A percentile compares a stretch with the other conserved stretches of the same genome.
Conservation (phyloP, 257 asterid species). For the Striga asiatica region DNA sequence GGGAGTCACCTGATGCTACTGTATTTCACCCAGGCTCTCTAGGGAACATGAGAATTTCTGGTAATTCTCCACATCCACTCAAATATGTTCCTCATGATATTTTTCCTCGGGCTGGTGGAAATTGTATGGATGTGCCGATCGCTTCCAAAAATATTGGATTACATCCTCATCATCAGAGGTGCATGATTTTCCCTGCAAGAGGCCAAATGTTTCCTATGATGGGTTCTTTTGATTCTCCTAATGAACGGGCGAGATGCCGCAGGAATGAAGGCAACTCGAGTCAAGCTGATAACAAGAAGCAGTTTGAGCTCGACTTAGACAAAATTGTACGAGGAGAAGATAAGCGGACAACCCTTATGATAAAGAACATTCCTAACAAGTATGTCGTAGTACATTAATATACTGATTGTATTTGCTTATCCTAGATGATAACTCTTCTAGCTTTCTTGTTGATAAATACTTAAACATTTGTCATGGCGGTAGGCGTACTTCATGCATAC, state of each 20-base stretch:
- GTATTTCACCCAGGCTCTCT: constrained; percentile 87
- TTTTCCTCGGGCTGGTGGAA: constrained; percentile 61
- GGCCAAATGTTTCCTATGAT: constrained; percentile 87
- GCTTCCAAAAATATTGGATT: constrained; percentile 61
- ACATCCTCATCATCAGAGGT: constrained; percentile 73
- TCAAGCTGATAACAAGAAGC: constrained; percentile 84
- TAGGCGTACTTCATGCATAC: background rate
- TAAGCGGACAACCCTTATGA: constrained; percentile 96
- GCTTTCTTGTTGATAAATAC: background rate
- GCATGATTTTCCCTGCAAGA: constrained; percentile 81
- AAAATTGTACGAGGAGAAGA: constrained; percentile 86
- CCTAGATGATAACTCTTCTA: constrained; percentile 1
- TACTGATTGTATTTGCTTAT: background rate
- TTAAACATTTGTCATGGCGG: background rate
- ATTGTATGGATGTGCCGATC: constrained; percentile 58
- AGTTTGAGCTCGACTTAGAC: constrained; percentile 93
- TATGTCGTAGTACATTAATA: constrained; percentile 24
- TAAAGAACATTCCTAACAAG: constrained; percentile 99
- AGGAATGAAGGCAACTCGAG: constrained; percentile 60
- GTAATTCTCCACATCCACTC: constrained; percentile 71
- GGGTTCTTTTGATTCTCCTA: constrained; percentile 79
- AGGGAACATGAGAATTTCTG: constrained; percentile 71
- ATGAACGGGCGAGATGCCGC: constrained; percentile 73
- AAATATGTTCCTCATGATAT: constrained; percentile 66
- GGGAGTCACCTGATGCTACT: constrained; percentile 82